Conservation (phyloP, 2,329 filamentous ascomycete genomes). For the Cryphonectria japonica region DNA sequence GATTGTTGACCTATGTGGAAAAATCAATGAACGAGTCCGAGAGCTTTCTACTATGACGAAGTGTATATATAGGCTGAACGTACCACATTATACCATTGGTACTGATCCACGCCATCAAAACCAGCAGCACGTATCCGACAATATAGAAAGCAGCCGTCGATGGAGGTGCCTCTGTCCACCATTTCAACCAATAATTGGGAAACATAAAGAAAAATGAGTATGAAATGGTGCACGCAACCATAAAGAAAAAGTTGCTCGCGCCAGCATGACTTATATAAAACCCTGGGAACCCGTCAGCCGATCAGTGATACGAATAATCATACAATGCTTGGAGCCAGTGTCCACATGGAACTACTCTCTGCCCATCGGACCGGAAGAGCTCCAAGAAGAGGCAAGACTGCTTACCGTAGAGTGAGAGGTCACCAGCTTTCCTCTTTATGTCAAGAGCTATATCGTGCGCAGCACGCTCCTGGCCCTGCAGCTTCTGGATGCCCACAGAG, state of each 20-base stretch:
- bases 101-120: slow-evolving; percentile 41
- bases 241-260: slow-evolving; percentile 35
- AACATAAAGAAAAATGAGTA: slow-evolving; percentile 43
- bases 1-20: slow-evolving; percentile 36
- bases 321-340: not conserved
- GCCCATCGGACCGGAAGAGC: slow-evolving; percentile 27
- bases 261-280: slow-evolving; percentile 44
- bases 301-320: not conserved
- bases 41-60: too few relatives aligned
- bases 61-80: not conserved
- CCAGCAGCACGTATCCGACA: slow-evolving; percentile 41
- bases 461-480: slow-evolving; percentile 8
- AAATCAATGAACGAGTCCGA: not conserved
- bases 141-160: slow-evolving; percentile 39
- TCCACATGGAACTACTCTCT: not conserved
- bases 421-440: not conserved
- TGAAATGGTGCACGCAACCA: slow-evolving; percentile 34
- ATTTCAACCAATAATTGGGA: slow-evolving; percentile 45
- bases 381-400: not conserved
- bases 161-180: slow-evolving; percentile 41
- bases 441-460: slow-evolving; percentile 8
- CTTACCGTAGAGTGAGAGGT: slow-evolving; percentile 3
- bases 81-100: slow-evolving; percentile 41
- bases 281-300: slow-evolving; percentile 40
- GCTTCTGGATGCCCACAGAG: not conserved